Percentiles rank a stretch among this genome's conserved stretches.
Conservation (phyloP, 495 filamentous ascomycete genomes). For the Penicillium coffeae region DNA sequence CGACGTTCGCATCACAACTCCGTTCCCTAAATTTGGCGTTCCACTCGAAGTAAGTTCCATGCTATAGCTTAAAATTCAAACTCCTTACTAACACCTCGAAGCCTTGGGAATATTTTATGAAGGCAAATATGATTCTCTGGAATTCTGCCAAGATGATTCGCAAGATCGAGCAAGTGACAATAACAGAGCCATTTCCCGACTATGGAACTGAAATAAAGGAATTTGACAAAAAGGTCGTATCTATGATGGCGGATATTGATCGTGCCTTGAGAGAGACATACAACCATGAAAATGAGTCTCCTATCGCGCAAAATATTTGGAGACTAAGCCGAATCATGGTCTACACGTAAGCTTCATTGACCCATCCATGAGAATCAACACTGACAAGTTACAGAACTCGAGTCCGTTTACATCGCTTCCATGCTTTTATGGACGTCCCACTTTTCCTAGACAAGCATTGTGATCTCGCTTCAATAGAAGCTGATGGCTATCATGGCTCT, state of each 20-base stretch:
- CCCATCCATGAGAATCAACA: background rate
- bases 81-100: constrained; percentile 11
- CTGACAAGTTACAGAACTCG: constrained; percentile 31
- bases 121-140: constrained; percentile 44
- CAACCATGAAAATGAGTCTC: constrained; percentile 6
- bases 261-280: constrained; percentile 11
- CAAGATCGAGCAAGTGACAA: constrained; percentile 10
- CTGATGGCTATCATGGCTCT: constrained; percentile 5
- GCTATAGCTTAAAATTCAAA: background rate
- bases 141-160: constrained; percentile 32
- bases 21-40: constrained; percentile 38
- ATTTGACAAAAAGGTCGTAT: constrained; percentile 7
- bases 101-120: constrained; percentile 43
- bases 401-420: constrained; percentile 48
- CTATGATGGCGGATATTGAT: constrained; percentile 14
- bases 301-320: constrained; percentile 19
- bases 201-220: constrained; percentile 11
- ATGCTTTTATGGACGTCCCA: constrained; percentile 48
- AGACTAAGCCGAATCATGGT: constrained; percentile 16
- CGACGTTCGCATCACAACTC: constrained; percentile 44
- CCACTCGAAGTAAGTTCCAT: constrained; percentile 36
- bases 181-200: constrained; percentile 2
- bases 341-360: constrained; percentile 12
- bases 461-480: constrained; percentile 40
- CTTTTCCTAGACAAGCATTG: constrained; percentile 49